These are phyloP conservation scores for Globisporangium viniferum DNA, from an alignment of 352 stramenopile species.

Conservation along the genomic window DNA sequence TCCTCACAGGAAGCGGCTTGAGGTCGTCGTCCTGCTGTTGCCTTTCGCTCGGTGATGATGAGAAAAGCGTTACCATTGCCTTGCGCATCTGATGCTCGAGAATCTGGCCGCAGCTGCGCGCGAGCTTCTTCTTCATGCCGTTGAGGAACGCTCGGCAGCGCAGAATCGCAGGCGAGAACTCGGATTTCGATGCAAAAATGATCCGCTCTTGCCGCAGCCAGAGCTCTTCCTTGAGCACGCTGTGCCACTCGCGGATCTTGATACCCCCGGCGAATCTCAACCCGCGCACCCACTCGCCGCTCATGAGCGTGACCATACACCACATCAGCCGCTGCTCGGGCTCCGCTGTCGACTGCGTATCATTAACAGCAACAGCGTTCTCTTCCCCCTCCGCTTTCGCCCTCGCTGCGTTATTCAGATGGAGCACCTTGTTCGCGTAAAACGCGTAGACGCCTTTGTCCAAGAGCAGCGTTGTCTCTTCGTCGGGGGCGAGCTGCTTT, in stretches of 20 bases:
- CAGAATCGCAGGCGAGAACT: slow-evolving; percentile 36
- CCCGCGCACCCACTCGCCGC: slow-evolving; percentile 38
- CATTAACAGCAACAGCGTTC: neutral
- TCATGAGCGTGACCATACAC: slow-evolving; percentile 55
- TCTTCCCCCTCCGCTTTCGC: neutral
- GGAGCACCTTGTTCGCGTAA: slow-evolving; percentile 20
- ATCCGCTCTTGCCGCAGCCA: slow-evolving; percentile 57
- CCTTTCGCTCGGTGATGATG: neutral
- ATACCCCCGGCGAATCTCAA: slow-evolving; percentile 35
- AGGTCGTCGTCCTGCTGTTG: neutral
- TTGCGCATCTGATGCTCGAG: slow-evolving; percentile 24
- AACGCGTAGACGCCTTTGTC: slow-evolving; percentile 51
- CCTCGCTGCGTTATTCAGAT: neutral
- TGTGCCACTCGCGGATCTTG: slow-evolving; percentile 47
- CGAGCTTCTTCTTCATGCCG: slow-evolving; percentile 47
- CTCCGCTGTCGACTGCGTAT: neutral
- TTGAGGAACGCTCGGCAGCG: slow-evolving; percentile 56
- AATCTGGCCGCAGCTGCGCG: slow-evolving; percentile 21
- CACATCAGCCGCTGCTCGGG: slow-evolving; percentile 37
- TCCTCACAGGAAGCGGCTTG: neutral
- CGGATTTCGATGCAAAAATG: slow-evolving; percentile 42
- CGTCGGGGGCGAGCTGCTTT: slow-evolving; percentile 35
- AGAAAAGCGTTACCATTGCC: neutral
- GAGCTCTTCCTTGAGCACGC: slow-evolving; percentile 48
- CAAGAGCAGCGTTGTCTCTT: slow-evolving; percentile 29